Conservation (phyloP, 2,329 filamentous ascomycete genomes). For the Periconia sp. region DNA sequence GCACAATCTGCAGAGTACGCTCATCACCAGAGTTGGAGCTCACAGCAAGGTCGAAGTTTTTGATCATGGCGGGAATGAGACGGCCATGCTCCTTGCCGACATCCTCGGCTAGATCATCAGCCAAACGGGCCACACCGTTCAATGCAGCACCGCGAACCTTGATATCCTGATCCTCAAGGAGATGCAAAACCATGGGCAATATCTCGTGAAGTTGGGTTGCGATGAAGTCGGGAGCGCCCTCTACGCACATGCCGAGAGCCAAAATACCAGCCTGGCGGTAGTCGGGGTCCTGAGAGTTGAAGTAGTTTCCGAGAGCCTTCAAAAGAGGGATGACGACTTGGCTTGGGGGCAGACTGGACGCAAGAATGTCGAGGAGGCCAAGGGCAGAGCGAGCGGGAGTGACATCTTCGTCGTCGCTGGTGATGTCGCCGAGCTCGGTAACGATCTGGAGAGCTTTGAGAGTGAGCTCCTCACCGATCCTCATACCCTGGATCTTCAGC, state of each 20-base stretch:
- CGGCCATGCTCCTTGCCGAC: constrained; percentile 81
- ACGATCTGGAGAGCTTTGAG: constrained; percentile 85
- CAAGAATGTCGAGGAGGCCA: constrained; percentile 83
- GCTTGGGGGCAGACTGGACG: constrained; percentile 84
- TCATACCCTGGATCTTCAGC: constrained; percentile 91
- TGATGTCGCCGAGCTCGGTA: constrained; percentile 79
- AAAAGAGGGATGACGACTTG: constrained; percentile 93
- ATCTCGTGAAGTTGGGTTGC: constrained; percentile 87
- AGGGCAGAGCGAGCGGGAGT: constrained; percentile 85
- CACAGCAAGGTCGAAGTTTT: constrained; percentile 84
- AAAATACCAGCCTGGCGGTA: constrained; percentile 89
- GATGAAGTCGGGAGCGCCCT: constrained; percentile 96
- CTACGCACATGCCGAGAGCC: constrained; percentile 88
- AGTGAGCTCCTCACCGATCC: constrained; percentile 84
- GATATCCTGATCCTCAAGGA: constrained; percentile 81
- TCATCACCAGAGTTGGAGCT: constrained; percentile 65
- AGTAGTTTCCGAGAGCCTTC: constrained; percentile 81
- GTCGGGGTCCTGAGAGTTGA: constrained; percentile 71
- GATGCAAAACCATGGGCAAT: constrained; percentile 78
- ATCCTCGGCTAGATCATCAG: constrained; percentile 91
- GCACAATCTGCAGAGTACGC: constrained; percentile 81
- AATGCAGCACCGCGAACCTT: constrained; percentile 85
- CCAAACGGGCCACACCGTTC: constrained; percentile 83
- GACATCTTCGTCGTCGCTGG: constrained; percentile 75
- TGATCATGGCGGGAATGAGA: constrained; percentile 80